Evolutionary conservation across 139 green algal species (phyloP).

Genomic region (Nannochloris sp.): DNA sequence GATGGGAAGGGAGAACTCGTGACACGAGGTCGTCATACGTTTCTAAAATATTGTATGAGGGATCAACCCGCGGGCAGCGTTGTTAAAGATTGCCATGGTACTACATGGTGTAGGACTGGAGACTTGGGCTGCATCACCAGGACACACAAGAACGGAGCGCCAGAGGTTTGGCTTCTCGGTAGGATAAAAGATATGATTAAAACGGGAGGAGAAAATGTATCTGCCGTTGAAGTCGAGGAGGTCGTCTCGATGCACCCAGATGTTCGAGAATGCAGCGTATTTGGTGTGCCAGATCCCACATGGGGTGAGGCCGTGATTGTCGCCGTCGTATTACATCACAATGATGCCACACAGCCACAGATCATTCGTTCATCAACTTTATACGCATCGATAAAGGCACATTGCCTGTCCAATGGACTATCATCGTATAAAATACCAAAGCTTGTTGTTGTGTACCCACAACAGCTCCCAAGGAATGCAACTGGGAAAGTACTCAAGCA

Average conservation of each 20-base stretch:
- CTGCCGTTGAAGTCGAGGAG: slow-evolving; percentile 57
- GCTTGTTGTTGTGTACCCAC: background rate
- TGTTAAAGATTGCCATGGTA: background rate
- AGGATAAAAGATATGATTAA: slow-evolving; percentile 84
- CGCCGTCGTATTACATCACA: slow-evolving; percentile 40
- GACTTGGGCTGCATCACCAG: slow-evolving; percentile 19
- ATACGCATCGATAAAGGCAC: background rate
- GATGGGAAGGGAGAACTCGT: slow-evolving; percentile 51
- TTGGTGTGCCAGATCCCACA: slow-evolving; percentile 62
- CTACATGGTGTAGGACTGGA: background rate
- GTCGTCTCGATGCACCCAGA: slow-evolving; percentile 32
- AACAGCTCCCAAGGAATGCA: slow-evolving; percentile 41
- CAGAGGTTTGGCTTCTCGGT: slow-evolving; percentile 65
- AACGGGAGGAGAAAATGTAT: slow-evolving; percentile 82
- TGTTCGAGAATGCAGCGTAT: slow-evolving; percentile 59
- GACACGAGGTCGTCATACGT: slow-evolving; percentile 60
- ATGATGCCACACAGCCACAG: slow-evolving; percentile 31
- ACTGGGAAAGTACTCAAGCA: slow-evolving; percentile 63
- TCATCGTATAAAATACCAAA: slow-evolving; percentile 60
- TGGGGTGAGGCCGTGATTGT: slow-evolving; percentile 67
- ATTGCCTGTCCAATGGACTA: slow-evolving; percentile 39
- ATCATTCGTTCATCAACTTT: slow-evolving; percentile 5
- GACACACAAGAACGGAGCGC: slow-evolving; percentile 31
- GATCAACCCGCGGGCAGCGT: slow-evolving; percentile 5
- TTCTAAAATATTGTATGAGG: slow-evolving; percentile 65